Percentiles rank a stretch among this genome's conserved stretches.
phyloP scores from a whole-genome alignment of 345 rosid species.

The Bretschneidera sinensis region DNA sequence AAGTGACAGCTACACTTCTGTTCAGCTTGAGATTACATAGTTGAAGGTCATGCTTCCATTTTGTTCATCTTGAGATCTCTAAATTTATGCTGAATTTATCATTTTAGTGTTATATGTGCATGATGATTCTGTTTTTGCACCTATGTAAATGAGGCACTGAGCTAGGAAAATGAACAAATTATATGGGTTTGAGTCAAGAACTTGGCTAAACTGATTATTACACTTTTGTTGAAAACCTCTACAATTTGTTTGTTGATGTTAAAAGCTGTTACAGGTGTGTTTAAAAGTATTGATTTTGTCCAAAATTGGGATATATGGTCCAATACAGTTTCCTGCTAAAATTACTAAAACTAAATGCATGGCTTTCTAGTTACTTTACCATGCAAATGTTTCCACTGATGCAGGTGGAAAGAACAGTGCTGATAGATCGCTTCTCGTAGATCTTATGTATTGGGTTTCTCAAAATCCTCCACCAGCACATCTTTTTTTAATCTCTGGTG shows the following conservation, averaged over 20 bases:
- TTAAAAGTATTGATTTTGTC: neutral
- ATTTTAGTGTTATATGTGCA: too few relatives aligned
- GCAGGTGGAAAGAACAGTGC: slow-evolving; percentile 86
- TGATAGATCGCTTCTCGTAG: slow-evolving; percentile 64
- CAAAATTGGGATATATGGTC: neutral
- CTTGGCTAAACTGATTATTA: too few relatives aligned
- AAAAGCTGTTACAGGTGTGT: neutral
- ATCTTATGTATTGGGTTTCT: slow-evolving; percentile 77
- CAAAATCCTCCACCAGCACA: slow-evolving; percentile 95
- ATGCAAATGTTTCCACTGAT: slow-evolving; percentile 6
- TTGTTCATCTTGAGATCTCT: too few relatives aligned
- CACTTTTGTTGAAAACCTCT: too few relatives aligned
- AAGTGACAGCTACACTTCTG: neutral
- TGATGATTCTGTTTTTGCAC: too few relatives aligned
- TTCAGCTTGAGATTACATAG: neutral
- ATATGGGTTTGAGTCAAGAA: too few relatives aligned
- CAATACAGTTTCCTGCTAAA: neutral
- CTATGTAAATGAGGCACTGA: too few relatives aligned
- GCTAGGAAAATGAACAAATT: too few relatives aligned
- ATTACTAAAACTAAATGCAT: neutral
- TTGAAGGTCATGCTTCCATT: too few relatives aligned
- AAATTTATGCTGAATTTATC: too few relatives aligned
- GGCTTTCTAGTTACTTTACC: slow-evolving; percentile 5
- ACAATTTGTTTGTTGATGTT: too few relatives aligned
- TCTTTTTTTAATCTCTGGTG: slow-evolving; percentile 75